Conservation (phyloP, 352 stramenopile species). For the Globisporangium apiculatum region DNA sequence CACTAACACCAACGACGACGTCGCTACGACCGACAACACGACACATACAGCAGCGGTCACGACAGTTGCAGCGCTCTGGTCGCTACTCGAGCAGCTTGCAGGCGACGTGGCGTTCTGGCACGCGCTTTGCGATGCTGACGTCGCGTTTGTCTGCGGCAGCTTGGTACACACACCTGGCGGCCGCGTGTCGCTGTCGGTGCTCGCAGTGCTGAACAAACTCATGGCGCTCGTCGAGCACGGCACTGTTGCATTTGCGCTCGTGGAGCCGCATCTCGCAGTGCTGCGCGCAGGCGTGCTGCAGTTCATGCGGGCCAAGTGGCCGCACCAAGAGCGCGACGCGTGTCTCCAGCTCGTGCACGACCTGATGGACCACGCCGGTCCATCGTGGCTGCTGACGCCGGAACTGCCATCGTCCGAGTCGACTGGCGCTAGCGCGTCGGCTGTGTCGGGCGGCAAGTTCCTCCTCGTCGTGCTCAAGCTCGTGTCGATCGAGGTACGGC, state of each 20-base stretch:
- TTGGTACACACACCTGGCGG: constrained; percentile 33
- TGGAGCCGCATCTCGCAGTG: constrained; percentile 49
- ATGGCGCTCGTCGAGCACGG: constrained; percentile 41
- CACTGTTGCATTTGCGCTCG: constrained; percentile 31
- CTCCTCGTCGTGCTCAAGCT: constrained; percentile 72
- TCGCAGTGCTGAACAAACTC: constrained; percentile 51
- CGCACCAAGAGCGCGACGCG: constrained; percentile 60
- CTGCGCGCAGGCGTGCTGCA: constrained; percentile 50
- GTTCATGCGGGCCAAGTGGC: constrained; percentile 67
- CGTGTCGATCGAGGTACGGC: constrained; percentile 62
- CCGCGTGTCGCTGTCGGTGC: constrained; percentile 25
- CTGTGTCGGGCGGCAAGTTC: constrained; percentile 66
- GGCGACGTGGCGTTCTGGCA: constrained; percentile 32
- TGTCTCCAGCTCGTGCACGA: constrained; percentile 49
- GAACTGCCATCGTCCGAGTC: constrained; percentile 26
- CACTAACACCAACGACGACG: no score
- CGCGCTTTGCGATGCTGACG: constrained; percentile 39
- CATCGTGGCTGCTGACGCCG: constrained; percentile 54
- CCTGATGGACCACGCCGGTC: constrained; percentile 54
- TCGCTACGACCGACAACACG: not conserved
- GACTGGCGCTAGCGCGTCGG: constrained; percentile 15
- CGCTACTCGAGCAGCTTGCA: constrained; percentile 34
- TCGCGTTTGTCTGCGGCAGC: constrained; percentile 58
- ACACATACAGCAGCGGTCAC: not conserved
- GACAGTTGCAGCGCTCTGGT: constrained; percentile 35